Conservation (phyloP, 2,329 filamentous ascomycete species). For the Leptographium wingfieldii region DNA sequence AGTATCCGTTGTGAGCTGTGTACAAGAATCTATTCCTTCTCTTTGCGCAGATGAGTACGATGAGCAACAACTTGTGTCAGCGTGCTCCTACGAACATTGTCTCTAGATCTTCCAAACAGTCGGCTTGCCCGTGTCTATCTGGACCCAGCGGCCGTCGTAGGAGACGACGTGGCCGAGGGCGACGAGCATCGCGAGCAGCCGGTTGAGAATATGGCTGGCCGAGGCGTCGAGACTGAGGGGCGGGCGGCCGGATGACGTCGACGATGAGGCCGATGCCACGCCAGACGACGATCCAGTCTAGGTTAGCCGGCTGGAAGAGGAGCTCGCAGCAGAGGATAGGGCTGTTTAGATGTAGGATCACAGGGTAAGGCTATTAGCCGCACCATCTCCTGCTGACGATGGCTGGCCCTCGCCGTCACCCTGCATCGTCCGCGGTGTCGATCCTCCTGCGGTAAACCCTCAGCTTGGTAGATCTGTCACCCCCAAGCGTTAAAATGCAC, state of each 20-base stretch:
- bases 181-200: slow-evolving; percentile 36
- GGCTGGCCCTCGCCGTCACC: no score
- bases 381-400: not conserved
- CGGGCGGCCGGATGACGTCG: slow-evolving; percentile 24
- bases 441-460: no score
- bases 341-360: no score
- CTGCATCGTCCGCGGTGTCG: no score
- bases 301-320: slow-evolving; percentile 20
- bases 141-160: slow-evolving; percentile 1
- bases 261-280: slow-evolving; percentile 38
- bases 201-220: slow-evolving; percentile 28
- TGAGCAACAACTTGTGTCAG: not conserved
- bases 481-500: no score
- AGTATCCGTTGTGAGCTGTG: slow-evolving; percentile 49
- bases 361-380: slow-evolving; percentile 18
- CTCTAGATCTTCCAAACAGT: not conserved
- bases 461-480: no score
- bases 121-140: not conserved
- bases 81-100: no score
- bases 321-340: slow-evolving; percentile 17
- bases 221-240: slow-evolving; percentile 31
- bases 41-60: not conserved
- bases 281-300: slow-evolving; percentile 46
- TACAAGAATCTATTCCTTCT: slow-evolving; percentile 28
- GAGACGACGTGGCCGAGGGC: slow-evolving; percentile 14